phyloP scores from a whole-genome alignment of 257 asterid species.

The Fraxinus anomala region DNA sequence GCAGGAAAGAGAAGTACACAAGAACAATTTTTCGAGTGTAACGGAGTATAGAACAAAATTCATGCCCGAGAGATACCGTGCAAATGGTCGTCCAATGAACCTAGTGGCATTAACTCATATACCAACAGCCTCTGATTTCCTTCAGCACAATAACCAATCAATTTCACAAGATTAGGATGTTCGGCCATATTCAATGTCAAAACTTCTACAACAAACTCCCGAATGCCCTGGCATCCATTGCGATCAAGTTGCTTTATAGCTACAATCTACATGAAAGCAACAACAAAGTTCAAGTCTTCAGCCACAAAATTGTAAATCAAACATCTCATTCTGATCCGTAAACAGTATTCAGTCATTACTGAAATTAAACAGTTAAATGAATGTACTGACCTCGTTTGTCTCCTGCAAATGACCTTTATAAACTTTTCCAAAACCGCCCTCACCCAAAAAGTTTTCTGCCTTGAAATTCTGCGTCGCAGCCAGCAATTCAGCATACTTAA shows the following conservation, averaged over 20 bases:
- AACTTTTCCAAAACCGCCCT: conserved; percentile 66
- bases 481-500: conserved; percentile 30
- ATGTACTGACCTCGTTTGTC: conserved; percentile 49
- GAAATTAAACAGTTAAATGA: neutral
- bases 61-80: conserved; percentile 30
- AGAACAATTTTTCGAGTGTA: neutral
- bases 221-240: conserved; percentile 49
- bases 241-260: conserved; percentile 55
- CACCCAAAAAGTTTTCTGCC: conserved; percentile 44
- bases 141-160: conserved; percentile 52
- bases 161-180: conserved; percentile 54
- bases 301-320: neutral
- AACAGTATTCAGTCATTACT: neutral
- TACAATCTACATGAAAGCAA: conserved; percentile 37
- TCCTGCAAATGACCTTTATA: conserved; percentile 48
- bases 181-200: conserved; percentile 42
- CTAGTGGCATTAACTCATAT: conserved; percentile 55
- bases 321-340: neutral
- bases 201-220: conserved; percentile 52
- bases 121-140: conserved; percentile 52
- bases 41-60: neutral
- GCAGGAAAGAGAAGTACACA: neutral
- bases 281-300: neutral
- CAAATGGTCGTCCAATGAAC: conserved; percentile 55
- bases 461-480: conserved; percentile 49